Percentiles rank a stretch among this genome's conserved stretches.
These are phyloP conservation scores for Neurospora sp. DNA, from an alignment of 495 filamentous ascomycete genomes.

Conservation along the genomic window DNA sequence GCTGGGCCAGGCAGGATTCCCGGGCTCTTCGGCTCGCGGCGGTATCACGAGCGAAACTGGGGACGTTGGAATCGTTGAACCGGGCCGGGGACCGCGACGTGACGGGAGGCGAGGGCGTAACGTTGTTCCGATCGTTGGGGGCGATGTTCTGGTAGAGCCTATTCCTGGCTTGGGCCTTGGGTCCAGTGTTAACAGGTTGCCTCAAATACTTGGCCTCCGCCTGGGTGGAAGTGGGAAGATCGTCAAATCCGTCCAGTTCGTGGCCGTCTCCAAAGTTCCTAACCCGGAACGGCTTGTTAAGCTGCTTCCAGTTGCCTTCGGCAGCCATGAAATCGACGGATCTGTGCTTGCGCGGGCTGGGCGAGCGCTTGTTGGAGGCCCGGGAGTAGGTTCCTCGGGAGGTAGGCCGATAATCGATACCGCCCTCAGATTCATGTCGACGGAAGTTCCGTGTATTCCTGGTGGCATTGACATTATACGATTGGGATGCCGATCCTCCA, in stretches of 20 bases:
- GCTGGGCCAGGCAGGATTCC: slow-evolving; percentile 65
- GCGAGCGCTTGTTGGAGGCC: slow-evolving; percentile 40
- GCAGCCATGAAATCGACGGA: slow-evolving; percentile 26
- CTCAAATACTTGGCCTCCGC: slow-evolving; percentile 75
- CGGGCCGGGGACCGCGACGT: slow-evolving; percentile 46
- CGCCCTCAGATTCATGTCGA: slow-evolving; percentile 57
- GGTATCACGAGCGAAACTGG: slow-evolving; percentile 89
- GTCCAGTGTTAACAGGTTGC: slow-evolving; percentile 61
- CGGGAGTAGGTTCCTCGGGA: slow-evolving; percentile 43
- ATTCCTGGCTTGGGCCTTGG: slow-evolving; percentile 52
- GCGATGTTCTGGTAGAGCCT: slow-evolving; percentile 49
- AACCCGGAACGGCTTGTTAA: slow-evolving; percentile 63
- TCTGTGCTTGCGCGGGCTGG: slow-evolving; percentile 40
- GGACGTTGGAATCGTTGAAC: slow-evolving; percentile 40
- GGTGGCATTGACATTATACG: slow-evolving; percentile 59
- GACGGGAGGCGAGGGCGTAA: slow-evolving; percentile 42
- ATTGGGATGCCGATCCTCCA: slow-evolving; percentile 60
- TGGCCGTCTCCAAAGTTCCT: slow-evolving; percentile 85
- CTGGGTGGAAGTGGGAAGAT: slow-evolving; percentile 78
- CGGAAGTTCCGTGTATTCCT: slow-evolving; percentile 58
- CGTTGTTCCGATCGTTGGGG: slow-evolving; percentile 29
- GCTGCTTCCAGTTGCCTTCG: slow-evolving; percentile 38
- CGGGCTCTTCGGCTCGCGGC: slow-evolving; percentile 83
- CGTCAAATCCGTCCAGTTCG: slow-evolving; percentile 88
- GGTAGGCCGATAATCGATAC: slow-evolving; percentile 42